phyloP scores from a whole-genome alignment of 2,329 filamentous ascomycete genomes.

The Colletotrichum aenigma region DNA sequence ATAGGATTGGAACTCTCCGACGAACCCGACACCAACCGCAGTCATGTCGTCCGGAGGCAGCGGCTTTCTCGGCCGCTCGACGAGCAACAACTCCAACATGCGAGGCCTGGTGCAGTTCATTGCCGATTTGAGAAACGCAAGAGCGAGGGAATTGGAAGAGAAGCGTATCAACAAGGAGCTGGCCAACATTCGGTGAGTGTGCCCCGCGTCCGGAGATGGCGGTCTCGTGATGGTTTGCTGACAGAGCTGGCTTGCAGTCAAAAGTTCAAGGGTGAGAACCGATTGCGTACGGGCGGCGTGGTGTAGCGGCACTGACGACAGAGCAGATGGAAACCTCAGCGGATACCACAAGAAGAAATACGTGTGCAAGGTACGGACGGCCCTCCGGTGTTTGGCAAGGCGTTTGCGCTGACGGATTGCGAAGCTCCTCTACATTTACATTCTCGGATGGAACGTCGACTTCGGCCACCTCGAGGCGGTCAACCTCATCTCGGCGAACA shows the following conservation, averaged over 20 bases:
- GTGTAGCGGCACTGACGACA: slow-evolving; percentile 27
- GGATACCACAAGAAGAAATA: slow-evolving; percentile 99
- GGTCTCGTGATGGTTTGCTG: slow-evolving; percentile 17
- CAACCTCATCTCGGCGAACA: slow-evolving; percentile 93
- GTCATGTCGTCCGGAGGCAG: slow-evolving; percentile 61
- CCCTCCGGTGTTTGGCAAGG: neutral
- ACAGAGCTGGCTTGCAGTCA: slow-evolving; percentile 55
- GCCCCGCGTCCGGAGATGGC: slow-evolving; percentile 12
- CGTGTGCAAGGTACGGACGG: slow-evolving; percentile 80
- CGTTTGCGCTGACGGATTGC: slow-evolving; percentile 25
- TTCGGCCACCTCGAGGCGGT: slow-evolving; percentile 98
- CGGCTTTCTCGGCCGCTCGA: slow-evolving; percentile 71
- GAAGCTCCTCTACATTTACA: slow-evolving; percentile 94
- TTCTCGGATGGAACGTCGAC: slow-evolving; percentile 98
- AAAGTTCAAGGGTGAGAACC: slow-evolving; percentile 82
- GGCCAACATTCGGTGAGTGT: slow-evolving; percentile 87
- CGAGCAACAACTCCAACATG: slow-evolving; percentile 70
- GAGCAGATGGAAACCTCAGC: slow-evolving; percentile 79
- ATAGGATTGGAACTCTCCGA: neutral
- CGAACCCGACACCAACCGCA: neutral
- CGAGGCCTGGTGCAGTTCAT: slow-evolving; percentile 96
- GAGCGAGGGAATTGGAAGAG: slow-evolving; percentile 94
- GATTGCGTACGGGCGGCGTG: neutral
- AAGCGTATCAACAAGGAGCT: slow-evolving; percentile 99
- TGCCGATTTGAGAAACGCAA: slow-evolving; percentile 91